Conservation (phyloP, 345 rosid genomes). For the Erucastrum elatum region DNA sequence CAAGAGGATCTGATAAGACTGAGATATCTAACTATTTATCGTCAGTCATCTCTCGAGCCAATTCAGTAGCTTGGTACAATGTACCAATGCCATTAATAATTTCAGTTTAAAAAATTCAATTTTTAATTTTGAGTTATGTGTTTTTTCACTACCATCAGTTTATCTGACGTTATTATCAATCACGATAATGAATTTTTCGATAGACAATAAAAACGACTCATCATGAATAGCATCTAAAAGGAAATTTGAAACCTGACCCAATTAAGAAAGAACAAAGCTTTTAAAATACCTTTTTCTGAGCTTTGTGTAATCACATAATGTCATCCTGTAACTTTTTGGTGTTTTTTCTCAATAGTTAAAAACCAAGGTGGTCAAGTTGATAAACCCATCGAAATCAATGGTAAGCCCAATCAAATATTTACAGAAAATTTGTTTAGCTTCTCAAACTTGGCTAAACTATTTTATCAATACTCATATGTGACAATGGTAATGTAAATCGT, state of each 20-base stretch:
- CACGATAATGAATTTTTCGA: not conserved
- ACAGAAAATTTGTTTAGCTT: not conserved
- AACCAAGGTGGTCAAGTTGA: not conserved
- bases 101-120: not conserved
- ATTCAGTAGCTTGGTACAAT: not conserved
- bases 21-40: not conserved
- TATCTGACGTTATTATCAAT: conserved; percentile 2
- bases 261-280: conserved; percentile 24
- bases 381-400: not conserved
- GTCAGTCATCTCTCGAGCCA: not conserved
- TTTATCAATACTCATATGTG: too few species aligned
- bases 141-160: not conserved
- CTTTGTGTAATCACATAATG: conserved; percentile 1
- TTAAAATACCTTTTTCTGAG: not conserved
- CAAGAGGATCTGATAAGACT: conserved; percentile 5
- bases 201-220: conserved; percentile 14
- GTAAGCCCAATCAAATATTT: not conserved
- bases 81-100: conserved; percentile 14
- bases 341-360: not conserved
- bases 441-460: not conserved
- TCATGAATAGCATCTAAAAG: conserved; percentile 31
- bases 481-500: too few species aligned
- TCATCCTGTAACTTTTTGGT: too few species aligned
- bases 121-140: conserved; percentile 6
- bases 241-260: conserved; percentile 28